Evolutionary conservation across 805 yeast species (phyloP), one percentile per base, ranked within the genome.

Genomic region (Lachancea dasiensis): DNA sequence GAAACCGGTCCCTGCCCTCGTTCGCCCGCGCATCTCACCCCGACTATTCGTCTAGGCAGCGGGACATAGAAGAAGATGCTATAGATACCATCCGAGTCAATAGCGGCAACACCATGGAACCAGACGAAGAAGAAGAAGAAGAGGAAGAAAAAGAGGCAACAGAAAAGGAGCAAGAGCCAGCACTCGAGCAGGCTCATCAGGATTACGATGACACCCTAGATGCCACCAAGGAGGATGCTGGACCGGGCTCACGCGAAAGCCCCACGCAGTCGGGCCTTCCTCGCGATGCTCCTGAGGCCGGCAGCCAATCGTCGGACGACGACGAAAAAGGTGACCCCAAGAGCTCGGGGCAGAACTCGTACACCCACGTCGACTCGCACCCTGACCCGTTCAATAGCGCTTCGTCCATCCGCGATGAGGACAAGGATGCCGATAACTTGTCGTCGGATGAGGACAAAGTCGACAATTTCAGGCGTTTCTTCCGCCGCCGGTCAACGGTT

Each of bases 381-480:
- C 24, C 19, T 14, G 13, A 30, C 25, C 33, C 33, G 3, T 30
- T 30, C 25, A 20, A n/a, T 16, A 30, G 21, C 17, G 25, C 15
- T 23, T 30, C 34, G 10, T 11, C 27, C 26, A 19, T 6, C 30
- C 36, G 32, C 7, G 34, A 41, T 9, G 31, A 37, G 7, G 36
- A 41, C 19, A 28, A 33, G 11, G 29, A 41, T 25, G 39, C 19
- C 22, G 44, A 35, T 21, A 34, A 48, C 2, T 39, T 44, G 8
- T 34, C 36, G n/a, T 40, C 43, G 24, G 43, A 38, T 13, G 50
- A 46, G 31, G 40, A 41, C 30, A 50, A 43, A 34, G 27, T 48
- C 7, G 54, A 50, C 36, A 50, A 50, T 31, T 50, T 50, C 33
- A 48, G 41, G 26, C 45, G 44, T 14, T 44, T 50, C 13, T 50